Percentiles rank a stretch among this genome's conserved stretches.
These are phyloP conservation scores for Coemansia sp. DNA, from an alignment of 192 early-diverging fungal species.

Conservation along the genomic window DNA sequence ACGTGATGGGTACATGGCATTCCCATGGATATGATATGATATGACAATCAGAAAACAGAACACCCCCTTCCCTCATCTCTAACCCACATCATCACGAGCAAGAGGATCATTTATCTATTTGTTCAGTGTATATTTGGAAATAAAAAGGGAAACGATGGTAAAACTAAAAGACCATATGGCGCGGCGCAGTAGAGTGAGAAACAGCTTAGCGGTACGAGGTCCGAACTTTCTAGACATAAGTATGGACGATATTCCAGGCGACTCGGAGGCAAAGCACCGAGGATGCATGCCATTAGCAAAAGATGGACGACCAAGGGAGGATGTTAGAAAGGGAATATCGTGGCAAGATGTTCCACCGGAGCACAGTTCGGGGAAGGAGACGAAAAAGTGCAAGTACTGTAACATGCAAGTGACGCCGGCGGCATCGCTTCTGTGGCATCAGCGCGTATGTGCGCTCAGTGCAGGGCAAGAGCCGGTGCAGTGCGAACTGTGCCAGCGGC, in stretches of 20 bases:
- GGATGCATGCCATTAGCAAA: no score
- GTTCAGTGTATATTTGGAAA: not conserved
- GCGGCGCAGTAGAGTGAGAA: not conserved
- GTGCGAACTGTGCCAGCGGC: conserved; percentile 28
- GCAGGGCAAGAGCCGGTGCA: not conserved
- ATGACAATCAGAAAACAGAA: no score
- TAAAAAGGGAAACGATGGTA: not conserved
- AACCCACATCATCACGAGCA: not conserved
- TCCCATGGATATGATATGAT: no score
- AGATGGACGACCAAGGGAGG: no score
- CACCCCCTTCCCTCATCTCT: not conserved
- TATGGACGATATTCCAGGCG: conserved; percentile 4
- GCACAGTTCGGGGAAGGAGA: not conserved
- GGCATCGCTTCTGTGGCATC: conserved; percentile 34
- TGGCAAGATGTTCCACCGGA: conserved; percentile 28
- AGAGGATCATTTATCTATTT: not conserved
- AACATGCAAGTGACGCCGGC: conserved; percentile 37
- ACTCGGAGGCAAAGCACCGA: not conserved
- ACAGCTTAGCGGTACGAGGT: not conserved
- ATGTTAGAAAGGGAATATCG: conserved; percentile 31
- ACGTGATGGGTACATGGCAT: no score
- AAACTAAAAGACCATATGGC: not conserved
- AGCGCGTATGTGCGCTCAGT: conserved; percentile 40
- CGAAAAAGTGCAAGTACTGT: conserved; percentile 22
- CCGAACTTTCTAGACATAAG: conserved; percentile 42